phyloP scores from a whole-genome alignment of 768 basidiomycete species.

The Lactarius akahatsu region DNA sequence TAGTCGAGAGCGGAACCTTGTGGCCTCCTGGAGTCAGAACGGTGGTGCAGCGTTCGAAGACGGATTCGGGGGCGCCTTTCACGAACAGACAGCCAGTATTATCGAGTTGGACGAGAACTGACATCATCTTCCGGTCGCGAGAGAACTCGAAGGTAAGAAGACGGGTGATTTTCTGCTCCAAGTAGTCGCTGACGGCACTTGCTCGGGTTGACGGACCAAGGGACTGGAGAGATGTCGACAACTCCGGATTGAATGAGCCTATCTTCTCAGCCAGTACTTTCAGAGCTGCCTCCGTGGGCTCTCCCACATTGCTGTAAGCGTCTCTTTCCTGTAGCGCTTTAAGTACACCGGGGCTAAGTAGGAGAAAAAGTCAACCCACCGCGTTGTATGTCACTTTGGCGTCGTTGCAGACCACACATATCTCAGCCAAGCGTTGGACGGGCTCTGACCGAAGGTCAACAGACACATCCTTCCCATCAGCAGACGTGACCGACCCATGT shows the following conservation, averaged over 20 bases:
- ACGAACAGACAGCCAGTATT: conserved; percentile 78
- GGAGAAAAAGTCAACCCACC: conserved; percentile 43
- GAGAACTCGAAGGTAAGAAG: conserved; percentile 97
- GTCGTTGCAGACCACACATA: conserved; percentile 93
- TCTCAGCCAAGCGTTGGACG: conserved; percentile 84
- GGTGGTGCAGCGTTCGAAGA: conserved; percentile 84
- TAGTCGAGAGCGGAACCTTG: conserved; percentile 61
- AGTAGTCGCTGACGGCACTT: conserved; percentile 81
- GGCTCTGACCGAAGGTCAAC: conserved; percentile 64
- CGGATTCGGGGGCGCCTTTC: conserved; percentile 95
- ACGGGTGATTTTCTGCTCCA: conserved; percentile 72
- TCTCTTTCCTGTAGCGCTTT: conserved; percentile 63
- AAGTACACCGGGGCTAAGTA: conserved; percentile 14
- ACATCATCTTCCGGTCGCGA: conserved; percentile 99
- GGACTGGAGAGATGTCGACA: conserved; percentile 54
- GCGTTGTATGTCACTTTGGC: conserved; percentile 82
- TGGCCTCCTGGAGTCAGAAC: conserved; percentile 60
- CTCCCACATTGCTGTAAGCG: conserved; percentile 80
- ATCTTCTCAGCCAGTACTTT: conserved; percentile 96
- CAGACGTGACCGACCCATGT: conserved; percentile 65
- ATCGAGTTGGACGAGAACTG: conserved; percentile 78
- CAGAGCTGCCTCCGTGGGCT: conserved; percentile 96
- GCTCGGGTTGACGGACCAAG: conserved; percentile 64
- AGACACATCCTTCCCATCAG: conserved; percentile 58
- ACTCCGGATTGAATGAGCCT: conserved; percentile 62